Conservation (phyloP, 2,329 filamentous ascomycete genomes). For the Neofusicoccum ribis region DNA sequence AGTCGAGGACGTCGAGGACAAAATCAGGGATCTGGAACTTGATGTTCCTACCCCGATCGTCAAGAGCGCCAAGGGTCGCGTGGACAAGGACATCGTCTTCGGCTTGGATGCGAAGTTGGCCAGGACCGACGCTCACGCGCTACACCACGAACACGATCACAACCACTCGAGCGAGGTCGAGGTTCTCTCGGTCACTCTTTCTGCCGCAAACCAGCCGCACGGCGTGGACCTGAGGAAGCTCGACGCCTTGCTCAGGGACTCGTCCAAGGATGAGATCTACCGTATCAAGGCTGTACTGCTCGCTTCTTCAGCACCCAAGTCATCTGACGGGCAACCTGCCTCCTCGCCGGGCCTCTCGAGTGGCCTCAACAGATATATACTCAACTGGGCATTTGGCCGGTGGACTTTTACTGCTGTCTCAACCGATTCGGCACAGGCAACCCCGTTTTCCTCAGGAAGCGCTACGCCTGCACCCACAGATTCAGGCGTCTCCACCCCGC, state of each 20-base stretch:
- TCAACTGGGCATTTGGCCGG: conserved; percentile 97
- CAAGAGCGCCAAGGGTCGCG: conserved; percentile 78
- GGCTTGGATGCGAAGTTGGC: conserved; percentile 84
- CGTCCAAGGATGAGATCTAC: conserved; percentile 92
- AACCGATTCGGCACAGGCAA: conserved; percentile 26
- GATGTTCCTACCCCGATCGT: conserved; percentile 73
- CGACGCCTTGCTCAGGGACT: conserved; percentile 64
- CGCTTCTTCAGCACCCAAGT: conserved; percentile 46
- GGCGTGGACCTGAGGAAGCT: conserved; percentile 62
- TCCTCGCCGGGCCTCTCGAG: conserved; percentile 37
- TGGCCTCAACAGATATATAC: conserved; percentile 67
- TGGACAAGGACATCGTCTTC: conserved; percentile 77
- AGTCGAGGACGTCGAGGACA: conserved; percentile 76
- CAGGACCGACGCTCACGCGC: conserved; percentile 40
- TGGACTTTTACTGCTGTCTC: conserved; percentile 80
- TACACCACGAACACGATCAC: conserved; percentile 42
- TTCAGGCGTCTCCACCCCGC: conserved; percentile 27
- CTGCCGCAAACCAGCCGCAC: conserved; percentile 45
- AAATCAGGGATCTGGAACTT: conserved; percentile 77
- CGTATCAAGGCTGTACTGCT: conserved; percentile 78
- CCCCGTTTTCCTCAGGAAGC: conserved; percentile 26
- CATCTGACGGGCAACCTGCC: conserved; percentile 44
- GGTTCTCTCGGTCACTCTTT: conserved; percentile 78
- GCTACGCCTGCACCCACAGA: conserved; percentile 25
- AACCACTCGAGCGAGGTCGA: conserved; percentile 82